These are phyloP conservation scores for Penicillium freii DNA, from an alignment of 2,329 filamentous ascomycete genomes.

Conservation along the genomic window DNA sequence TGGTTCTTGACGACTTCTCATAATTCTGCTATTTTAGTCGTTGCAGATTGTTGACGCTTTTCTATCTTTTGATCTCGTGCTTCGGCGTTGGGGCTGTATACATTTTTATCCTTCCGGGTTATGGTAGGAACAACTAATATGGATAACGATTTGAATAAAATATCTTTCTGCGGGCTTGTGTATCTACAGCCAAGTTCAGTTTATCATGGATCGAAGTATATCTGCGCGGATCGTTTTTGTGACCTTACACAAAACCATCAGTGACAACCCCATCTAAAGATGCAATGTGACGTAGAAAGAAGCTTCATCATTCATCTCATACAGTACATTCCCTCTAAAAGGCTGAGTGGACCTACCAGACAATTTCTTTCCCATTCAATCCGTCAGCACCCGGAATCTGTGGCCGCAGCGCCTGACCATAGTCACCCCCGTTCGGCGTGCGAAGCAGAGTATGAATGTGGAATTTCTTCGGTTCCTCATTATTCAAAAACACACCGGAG, in stretches of 20 bases:
- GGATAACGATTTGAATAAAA: neutral
- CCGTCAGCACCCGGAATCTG: conserved; percentile 38
- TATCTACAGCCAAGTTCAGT: neutral
- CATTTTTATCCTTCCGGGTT: neutral
- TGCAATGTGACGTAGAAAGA: neutral
- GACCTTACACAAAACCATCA: conserved; percentile 12
- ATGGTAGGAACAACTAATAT: conserved; percentile 11
- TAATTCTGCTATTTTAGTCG: neutral
- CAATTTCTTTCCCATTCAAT: conserved; percentile 38
- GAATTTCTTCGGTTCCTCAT: conserved; percentile 70
- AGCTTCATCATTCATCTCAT: conserved; percentile 11
- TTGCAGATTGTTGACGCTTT: conserved; percentile 4
- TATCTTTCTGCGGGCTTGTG: neutral
- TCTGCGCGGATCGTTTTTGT: conserved; percentile 11
- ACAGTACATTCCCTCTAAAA: conserved; percentile 12
- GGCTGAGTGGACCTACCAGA: conserved; percentile 25
- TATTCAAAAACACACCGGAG: conserved; percentile 72
- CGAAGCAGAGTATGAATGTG: conserved; percentile 74
- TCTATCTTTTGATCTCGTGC: neutral
- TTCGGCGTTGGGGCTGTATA: conserved; percentile 11
- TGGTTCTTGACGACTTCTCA: neutral
- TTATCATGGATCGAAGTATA: conserved; percentile 9
- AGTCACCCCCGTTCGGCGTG: conserved; percentile 73
- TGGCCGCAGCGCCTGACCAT: conserved; percentile 58
- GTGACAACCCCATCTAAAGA: neutral